Evolutionary conservation across 176 grass and related monocot species (phyloP).

Genomic region (Otatea glauca): DNA sequence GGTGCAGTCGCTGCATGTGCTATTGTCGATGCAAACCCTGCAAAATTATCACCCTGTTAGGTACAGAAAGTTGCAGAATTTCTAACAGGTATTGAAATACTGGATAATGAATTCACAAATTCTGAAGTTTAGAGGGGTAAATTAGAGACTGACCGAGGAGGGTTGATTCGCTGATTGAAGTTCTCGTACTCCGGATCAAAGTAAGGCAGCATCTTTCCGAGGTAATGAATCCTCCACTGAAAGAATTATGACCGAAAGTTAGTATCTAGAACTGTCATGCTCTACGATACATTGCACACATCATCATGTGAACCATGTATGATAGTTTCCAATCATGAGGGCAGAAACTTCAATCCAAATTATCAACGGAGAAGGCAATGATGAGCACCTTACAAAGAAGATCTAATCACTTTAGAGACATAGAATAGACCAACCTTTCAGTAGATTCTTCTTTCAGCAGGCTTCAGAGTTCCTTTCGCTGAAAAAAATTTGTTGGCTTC

Average conservation of each 20-base stretch:
- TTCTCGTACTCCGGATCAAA: constrained; percentile 99
- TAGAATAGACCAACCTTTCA: constrained; percentile 48
- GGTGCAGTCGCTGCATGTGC: constrained; percentile 73
- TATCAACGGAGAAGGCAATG: background rate
- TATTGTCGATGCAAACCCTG: constrained; percentile 95
- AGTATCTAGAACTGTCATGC: background rate
- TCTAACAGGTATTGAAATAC: background rate
- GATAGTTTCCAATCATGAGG: constrained; percentile 16
- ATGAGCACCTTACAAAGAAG: constrained; percentile 31
- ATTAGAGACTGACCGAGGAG: constrained; percentile 67
- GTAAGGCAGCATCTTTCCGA: constrained; percentile 70
- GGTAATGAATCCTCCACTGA: constrained; percentile 31
- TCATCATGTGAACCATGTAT: background rate
- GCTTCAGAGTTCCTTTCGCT: constrained; percentile 7
- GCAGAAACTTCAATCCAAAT: background rate
- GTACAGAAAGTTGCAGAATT: constrained; percentile 7
- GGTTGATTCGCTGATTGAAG: constrained; percentile 86
- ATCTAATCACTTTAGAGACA: background rate
- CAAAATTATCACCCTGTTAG: background rate
- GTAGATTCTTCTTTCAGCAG: constrained; percentile 37
- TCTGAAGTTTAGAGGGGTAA: background rate
- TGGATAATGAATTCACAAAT: background rate
- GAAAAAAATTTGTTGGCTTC: constrained; percentile 9
- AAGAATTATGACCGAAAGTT: constrained; percentile 17
- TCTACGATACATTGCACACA: background rate